A percentile compares a stretch with the other conserved stretches of the same genome.
phyloP scores from a whole-genome alignment of 306 rosid species.

The Prunus davidiana region DNA sequence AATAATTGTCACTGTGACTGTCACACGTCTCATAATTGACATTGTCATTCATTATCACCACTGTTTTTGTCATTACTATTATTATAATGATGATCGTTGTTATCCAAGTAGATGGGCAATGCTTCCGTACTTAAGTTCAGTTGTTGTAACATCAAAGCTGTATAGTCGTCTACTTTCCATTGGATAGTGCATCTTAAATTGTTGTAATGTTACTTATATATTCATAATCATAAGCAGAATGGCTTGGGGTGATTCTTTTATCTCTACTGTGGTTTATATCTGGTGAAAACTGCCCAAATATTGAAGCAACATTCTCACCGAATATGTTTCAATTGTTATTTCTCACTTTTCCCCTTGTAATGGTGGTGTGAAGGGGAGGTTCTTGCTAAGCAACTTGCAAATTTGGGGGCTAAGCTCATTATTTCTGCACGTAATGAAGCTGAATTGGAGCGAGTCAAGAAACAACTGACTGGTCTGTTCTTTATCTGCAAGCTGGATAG shows the following conservation, averaged over 20 bases:
- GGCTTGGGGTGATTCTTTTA: not conserved
- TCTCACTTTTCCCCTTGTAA: slow-evolving; percentile 1
- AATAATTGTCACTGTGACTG: not conserved
- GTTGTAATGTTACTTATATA: not conserved
- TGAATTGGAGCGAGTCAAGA: slow-evolving; percentile 71
- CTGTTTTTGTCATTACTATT: not conserved
- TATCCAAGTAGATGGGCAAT: not conserved
- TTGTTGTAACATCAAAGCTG: not conserved
- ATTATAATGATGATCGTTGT: not conserved
- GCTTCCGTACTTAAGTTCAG: not conserved
- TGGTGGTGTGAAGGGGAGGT: slow-evolving; percentile 61
- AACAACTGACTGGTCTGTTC: slow-evolving; percentile 65
- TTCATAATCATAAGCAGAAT: not conserved
- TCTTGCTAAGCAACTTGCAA: slow-evolving; percentile 84
- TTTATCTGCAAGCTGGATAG: slow-evolving; percentile 8
- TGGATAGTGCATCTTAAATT: not conserved
- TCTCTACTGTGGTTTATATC: not conserved
- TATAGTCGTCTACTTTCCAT: not conserved
- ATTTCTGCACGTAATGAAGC: slow-evolving; percentile 87
- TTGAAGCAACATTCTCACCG: not conserved
- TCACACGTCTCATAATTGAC: not conserved
- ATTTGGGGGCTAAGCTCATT: slow-evolving; percentile 87
- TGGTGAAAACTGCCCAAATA: not conserved
- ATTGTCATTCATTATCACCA: slow-evolving; percentile 10
- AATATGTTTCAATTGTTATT: not conserved